Percentiles rank a stretch among this genome's conserved stretches.
Evolutionary conservation across 306 rosid genomes (phyloP).

Genomic region (Medicago arabica): DNA sequence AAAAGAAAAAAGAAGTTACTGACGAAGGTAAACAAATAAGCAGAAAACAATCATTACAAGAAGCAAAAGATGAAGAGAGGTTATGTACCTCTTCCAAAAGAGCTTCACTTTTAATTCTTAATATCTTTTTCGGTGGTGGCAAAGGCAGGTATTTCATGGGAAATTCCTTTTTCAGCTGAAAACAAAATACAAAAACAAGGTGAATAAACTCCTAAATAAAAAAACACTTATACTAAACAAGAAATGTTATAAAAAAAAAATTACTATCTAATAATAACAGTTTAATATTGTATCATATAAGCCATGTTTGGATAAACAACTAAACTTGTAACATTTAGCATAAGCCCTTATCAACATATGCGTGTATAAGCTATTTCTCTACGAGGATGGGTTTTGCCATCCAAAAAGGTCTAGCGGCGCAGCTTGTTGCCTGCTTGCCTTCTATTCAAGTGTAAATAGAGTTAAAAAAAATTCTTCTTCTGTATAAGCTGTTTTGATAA

Average conservation of each 20-base stretch:
- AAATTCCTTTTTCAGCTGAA: constrained; percentile 73
- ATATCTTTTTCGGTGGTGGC: constrained; percentile 76
- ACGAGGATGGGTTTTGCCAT: too few species aligned
- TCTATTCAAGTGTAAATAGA: too few species aligned
- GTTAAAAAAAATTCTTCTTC: too few species aligned
- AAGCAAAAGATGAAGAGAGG: constrained; percentile 27
- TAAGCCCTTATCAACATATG: too few species aligned
- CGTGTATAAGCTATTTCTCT: too few species aligned
- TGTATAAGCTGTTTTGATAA: too few species aligned
- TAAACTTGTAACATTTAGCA: too few species aligned
- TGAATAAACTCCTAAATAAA: not conserved
- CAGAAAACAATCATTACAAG: constrained; percentile 20
- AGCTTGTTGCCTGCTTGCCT: too few species aligned
- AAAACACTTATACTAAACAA: not conserved
- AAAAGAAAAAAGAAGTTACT: not conserved
- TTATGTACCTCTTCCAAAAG: constrained; percentile 74
- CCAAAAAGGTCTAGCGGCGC: too few species aligned
- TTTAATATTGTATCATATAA: not conserved
- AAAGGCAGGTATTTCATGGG: constrained; percentile 69
- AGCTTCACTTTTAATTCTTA: constrained; percentile 62
- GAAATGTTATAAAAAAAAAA: not conserved
- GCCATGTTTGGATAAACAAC: too few species aligned
- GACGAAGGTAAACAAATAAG: constrained; percentile 4
- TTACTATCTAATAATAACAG: not conserved
- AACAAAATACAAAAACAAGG: constrained; percentile 18